Evolutionary conservation across 352 stramenopile genomes (phyloP).

Genomic region (Elongisporangium anandrum): DNA sequence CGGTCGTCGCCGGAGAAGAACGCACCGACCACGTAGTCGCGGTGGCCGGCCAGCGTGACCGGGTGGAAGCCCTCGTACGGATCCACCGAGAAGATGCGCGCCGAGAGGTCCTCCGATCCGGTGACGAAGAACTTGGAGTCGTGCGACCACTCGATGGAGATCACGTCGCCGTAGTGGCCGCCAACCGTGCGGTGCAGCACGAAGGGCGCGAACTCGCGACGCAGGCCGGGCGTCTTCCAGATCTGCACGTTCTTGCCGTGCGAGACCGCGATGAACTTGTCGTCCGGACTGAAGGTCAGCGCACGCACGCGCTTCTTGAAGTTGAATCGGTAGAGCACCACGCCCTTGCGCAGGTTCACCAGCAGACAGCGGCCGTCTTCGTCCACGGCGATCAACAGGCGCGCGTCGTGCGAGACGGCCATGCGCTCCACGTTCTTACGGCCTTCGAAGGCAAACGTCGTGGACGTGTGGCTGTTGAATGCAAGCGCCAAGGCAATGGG

Average conservation of each 20-base stretch:
- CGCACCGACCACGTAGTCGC: constrained; percentile 77
- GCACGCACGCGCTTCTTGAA: constrained; percentile 90
- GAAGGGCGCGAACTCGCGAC: constrained; percentile 90
- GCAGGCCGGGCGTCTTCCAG: constrained; percentile 81
- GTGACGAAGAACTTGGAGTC: constrained; percentile 90
- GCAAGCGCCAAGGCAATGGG: constrained; percentile 2
- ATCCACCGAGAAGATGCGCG: constrained; percentile 81
- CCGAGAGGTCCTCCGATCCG: constrained; percentile 84
- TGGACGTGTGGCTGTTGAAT: constrained; percentile 67
- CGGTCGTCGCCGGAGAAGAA: constrained; percentile 83
- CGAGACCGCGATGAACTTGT: constrained; percentile 85
- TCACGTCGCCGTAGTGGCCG: constrained; percentile 87
- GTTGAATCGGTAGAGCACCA: constrained; percentile 93
- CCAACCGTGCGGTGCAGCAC: constrained; percentile 85
- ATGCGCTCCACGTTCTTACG: constrained; percentile 88
- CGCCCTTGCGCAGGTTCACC: constrained; percentile 85
- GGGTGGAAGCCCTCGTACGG: constrained; percentile 72
- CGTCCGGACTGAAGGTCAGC: constrained; percentile 86
- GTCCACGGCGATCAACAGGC: constrained; percentile 87
- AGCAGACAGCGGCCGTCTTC: constrained; percentile 89
- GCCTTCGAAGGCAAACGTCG: constrained; percentile 90
- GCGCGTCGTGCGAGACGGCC: constrained; percentile 86
- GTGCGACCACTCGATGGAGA: constrained; percentile 84
- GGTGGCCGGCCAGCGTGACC: constrained; percentile 87
- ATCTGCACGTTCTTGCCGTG: constrained; percentile 91